phyloP scores from a whole-genome alignment of 495 filamentous ascomycete species.

The Aspergillus asperescens region DNA sequence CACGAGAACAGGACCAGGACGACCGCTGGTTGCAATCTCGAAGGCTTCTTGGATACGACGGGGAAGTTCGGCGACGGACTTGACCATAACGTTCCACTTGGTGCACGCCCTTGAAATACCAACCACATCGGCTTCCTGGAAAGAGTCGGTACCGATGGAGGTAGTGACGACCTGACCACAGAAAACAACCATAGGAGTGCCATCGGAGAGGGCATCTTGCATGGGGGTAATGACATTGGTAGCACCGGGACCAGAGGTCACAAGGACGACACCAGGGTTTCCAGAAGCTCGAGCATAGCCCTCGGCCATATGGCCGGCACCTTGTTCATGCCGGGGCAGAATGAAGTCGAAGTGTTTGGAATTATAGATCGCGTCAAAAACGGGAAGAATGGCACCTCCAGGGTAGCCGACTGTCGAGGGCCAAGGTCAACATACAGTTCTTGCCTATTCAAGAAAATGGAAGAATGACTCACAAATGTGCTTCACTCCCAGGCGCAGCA shows the following conservation, averaged over 20 bases:
- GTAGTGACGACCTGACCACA: conserved; percentile 54
- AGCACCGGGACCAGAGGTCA: conserved; percentile 60
- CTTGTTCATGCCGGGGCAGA: conserved; percentile 58
- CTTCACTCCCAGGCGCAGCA: conserved; percentile 86
- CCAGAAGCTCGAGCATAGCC: conserved; percentile 57
- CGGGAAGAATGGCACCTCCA: conserved; percentile 45
- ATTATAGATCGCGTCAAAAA: conserved; percentile 61
- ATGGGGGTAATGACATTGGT: conserved; percentile 60
- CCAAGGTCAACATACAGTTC: conserved; percentile 3
- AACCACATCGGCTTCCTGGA: conserved; percentile 61
- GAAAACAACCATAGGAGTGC: conserved; percentile 59
- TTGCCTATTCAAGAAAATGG: neutral
- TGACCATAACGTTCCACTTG: conserved; percentile 63
- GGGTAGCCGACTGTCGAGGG: conserved; percentile 37
- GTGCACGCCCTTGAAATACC: conserved; percentile 59
- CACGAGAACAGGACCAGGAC: conserved; percentile 57
- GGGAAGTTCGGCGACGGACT: conserved; percentile 54
- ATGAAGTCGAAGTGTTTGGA: conserved; percentile 58
- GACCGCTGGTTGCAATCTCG: conserved; percentile 54
- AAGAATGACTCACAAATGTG: conserved; percentile 70
- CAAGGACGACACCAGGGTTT: conserved; percentile 56
- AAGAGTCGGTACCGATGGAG: conserved; percentile 55
- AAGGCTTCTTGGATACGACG: conserved; percentile 58
- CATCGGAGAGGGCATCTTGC: conserved; percentile 58
- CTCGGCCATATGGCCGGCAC: conserved; percentile 63